Evolutionary conservation across 306 rosid genomes (phyloP), one percentile per base, ranked within the genome.

Genomic region (Dalbergia cochinchinensis): DNA sequence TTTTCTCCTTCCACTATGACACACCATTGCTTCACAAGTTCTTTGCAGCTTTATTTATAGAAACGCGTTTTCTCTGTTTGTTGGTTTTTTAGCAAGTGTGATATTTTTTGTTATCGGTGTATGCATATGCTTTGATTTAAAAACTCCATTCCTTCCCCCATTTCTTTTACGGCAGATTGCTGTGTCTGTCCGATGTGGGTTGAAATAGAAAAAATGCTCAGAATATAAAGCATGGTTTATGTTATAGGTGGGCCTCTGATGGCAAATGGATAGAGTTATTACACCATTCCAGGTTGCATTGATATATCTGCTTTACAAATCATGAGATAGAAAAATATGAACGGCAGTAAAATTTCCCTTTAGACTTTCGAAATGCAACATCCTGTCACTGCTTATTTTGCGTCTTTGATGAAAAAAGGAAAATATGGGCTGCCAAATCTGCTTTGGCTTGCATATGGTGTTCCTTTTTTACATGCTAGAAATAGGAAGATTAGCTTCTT

Each of bases 51-150:
- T 20, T 5, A 5, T 7, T 33, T 4, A 5, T 79, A 71, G 51
- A 77, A 71, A 47, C 77, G 77, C 63, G 6, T 7, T 19, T 53
- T 8, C 34, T 20, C 65, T 26, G 6, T 35, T 62, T 71, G 11
- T 19, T 50, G 18, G 66, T 2, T 61, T 7, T 69, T 37, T 15
- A 45, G 47, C 74, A 26, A 15, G 48, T 62, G 26, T 5, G 18
- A 45, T 65, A 31, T 18, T 34, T 45, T 54, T 37, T 37, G 22
- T 20, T 20, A 20, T 20, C 22, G 1, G 22, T 20, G 22, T 20
- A 20, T 20, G 22, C 22, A 20, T 20, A 20, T 20, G 22, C 22
- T 20, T 20, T 1, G 22, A 20, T 20, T 20, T 20, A 20, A 20
- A 20, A 20, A 20, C 22, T 20, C 22, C 22, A 20, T 20, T 20